Evolutionary conservation across 2,329 filamentous ascomycete genomes (phyloP), one percentile per base, ranked within the genome.

Genomic region (Epichloe hybrida): DNA sequence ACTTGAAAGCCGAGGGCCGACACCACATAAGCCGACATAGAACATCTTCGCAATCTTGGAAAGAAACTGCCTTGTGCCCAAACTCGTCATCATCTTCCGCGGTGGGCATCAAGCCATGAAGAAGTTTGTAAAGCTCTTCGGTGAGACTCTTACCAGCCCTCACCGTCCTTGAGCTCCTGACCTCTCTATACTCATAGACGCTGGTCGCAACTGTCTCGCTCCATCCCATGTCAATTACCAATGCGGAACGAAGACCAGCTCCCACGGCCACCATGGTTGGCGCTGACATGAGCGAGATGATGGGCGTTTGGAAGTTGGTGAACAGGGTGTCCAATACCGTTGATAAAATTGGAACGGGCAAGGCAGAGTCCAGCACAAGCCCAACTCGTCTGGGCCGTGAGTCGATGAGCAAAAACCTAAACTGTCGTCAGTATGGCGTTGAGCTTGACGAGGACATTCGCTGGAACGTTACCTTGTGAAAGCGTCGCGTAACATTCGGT

Each of bases 201-300:
- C 83, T 86, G 0, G 88, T 95, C 21, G 94, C 79, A 0, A 84
- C 77, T 0, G 90, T 95, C 66, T 97, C 93, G 41, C 82, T 77
- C 93, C 93, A 98, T 42, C 91, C 93, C 53, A 98, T 76, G 61
- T 98, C 89, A 38, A 98, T 74, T 0, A 97, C 80, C 41, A 98
- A 66, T 1, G 84, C 88, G n/a, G 87, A 88, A 13, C 93, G 81
- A 40, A 95, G 71, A 0, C 93, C 93, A 5, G 90, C 89, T 7
- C 84, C 85, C 3, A 90, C 78, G 6, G 84, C 74, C 2, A 81
- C 74, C 66, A 93, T 83, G 20, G 88, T 77, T 0, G 91, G 80
- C 0, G 80, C 78, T 1, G 89, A 88, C 61, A 96, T 71, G 41
- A 98, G 74, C 2, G 88, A 90, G 55, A 97, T 77, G 21, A 80